Percentiles rank a stretch among this genome's conserved stretches.
Evolutionary conservation across 2,329 filamentous ascomycete species (phyloP).

Genomic region (Apiospora sp.): DNA sequence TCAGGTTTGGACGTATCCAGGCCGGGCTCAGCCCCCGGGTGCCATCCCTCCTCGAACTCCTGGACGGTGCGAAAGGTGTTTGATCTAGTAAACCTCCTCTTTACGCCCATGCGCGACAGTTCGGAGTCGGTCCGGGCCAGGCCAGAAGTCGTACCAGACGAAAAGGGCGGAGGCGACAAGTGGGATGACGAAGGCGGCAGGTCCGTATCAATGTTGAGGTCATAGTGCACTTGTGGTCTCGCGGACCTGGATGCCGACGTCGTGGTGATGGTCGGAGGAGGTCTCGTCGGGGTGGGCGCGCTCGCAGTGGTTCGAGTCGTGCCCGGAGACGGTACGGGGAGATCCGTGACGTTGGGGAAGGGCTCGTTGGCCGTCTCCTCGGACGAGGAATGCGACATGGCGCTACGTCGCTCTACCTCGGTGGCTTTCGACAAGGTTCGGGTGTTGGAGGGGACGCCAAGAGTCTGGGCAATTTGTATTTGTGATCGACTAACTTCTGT

Average conservation of each 20-base stretch:
- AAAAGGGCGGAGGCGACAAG: constrained; percentile 30
- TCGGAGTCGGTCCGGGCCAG: constrained; percentile 30
- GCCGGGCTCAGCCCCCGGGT: constrained; percentile 73
- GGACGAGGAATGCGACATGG: constrained; percentile 29
- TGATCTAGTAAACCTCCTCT: constrained; percentile 50
- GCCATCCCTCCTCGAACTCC: constrained; percentile 57
- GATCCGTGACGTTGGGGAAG: constrained; percentile 33
- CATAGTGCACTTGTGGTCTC: constrained; percentile 35
- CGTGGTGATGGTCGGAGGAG: constrained; percentile 11
- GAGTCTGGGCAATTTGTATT: neutral
- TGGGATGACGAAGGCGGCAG: constrained; percentile 27
- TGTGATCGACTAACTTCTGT: neutral
- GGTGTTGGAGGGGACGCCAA: neutral
- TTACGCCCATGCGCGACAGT: constrained; percentile 30
- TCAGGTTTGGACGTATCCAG: constrained; percentile 73
- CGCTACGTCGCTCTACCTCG: neutral
- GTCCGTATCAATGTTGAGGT: constrained; percentile 35
- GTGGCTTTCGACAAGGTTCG: neutral
- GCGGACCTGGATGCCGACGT: neutral
- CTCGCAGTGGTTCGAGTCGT: constrained; percentile 22
- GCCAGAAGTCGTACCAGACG: constrained; percentile 16
- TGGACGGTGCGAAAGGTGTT: constrained; percentile 56
- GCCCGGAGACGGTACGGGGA: constrained; percentile 26
- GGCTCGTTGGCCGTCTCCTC: constrained; percentile 34
- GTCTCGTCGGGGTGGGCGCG: constrained; percentile 25